Evolutionary conservation across 108 stramenopile genomes (phyloP), one percentile per base, ranked within the genome.

Genomic region (Cyclotella kingstonii): DNA sequence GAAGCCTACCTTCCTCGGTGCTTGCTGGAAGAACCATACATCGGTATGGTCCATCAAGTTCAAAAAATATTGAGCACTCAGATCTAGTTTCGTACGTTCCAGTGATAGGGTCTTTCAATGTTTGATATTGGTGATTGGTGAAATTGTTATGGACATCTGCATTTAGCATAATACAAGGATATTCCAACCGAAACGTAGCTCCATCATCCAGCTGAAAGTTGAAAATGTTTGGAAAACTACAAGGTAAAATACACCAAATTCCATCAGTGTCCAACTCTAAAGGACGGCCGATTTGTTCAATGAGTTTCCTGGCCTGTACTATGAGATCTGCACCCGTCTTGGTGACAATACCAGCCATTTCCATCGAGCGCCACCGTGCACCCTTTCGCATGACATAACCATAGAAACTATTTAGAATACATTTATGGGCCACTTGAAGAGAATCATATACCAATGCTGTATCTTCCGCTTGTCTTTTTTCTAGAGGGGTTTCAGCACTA

Each of bases 361-460:
- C 91, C 99, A 99, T 99, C 4, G 93, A 95, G 26, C 97, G 83
- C 99, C 99, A 99, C n/a, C 99, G 77, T 5, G 99, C 97, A 35
- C 99, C 99, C 68, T 98, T 98, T 27, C 99, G 83, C 99, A 99
- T 99, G 26, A 99, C 99, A 65, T 99, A 99, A 19, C 99, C 99
- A 73, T 99, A 98, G 73, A 96, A 95, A 35, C 73, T 73, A 70
- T 95, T 95, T 8, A 99, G 82, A 60, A 99, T 99, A 77, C 99
- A 99, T 76, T 99, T 99, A 82, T 99, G 99, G 9, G 99, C 99
- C 29, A 99, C 94, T 82, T 99, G 99, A 5, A 99, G 80, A 17
- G 96, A 97, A 59, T 99, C 99, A 65, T 96, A 98, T 1, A 98
- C 91, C 31, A 96, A 54, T 12, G 85, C 86, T 43, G 82, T 88